Evolutionary conservation across 257 asterid genomes (phyloP).

Genomic region (Solanum corneliomulleri): DNA sequence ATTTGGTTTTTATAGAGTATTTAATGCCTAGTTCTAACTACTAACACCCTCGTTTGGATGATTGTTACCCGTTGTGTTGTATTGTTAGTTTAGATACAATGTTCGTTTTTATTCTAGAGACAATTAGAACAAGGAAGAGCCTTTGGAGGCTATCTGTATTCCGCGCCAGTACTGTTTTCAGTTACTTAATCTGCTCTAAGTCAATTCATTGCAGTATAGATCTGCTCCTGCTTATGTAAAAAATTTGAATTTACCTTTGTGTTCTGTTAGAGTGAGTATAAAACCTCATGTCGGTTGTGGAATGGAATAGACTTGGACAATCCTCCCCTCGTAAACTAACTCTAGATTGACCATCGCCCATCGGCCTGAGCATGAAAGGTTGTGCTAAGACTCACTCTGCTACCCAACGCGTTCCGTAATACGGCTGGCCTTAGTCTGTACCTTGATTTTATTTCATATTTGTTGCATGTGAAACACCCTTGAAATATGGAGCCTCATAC

Average conservation of each 20-base stretch:
- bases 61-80: background rate
- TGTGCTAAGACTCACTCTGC: background rate
- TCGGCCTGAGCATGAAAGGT: fast-evolving
- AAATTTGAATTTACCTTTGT: background rate
- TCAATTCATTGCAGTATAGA: background rate
- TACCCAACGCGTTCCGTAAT: background rate
- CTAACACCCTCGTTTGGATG: background rate
- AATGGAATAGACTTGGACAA: background rate
- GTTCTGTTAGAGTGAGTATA: too few species aligned
- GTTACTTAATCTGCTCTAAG: background rate
- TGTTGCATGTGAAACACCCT: background rate
- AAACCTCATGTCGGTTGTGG: fast-evolving
- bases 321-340: fast-evolving
- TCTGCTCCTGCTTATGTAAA: background rate
- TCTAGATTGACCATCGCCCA: background rate
- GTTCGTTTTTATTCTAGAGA: background rate
- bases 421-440: background rate
- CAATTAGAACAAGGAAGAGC: background rate
- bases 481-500: background rate
- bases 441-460: background rate
- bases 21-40: background rate
- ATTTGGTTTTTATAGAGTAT: background rate
- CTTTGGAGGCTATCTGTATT: background rate
- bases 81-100: too few species aligned
- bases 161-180: background rate